phyloP scores from a whole-genome alignment of 2,329 filamentous ascomycete species.

The Verticillium zaregamsianum region DNA sequence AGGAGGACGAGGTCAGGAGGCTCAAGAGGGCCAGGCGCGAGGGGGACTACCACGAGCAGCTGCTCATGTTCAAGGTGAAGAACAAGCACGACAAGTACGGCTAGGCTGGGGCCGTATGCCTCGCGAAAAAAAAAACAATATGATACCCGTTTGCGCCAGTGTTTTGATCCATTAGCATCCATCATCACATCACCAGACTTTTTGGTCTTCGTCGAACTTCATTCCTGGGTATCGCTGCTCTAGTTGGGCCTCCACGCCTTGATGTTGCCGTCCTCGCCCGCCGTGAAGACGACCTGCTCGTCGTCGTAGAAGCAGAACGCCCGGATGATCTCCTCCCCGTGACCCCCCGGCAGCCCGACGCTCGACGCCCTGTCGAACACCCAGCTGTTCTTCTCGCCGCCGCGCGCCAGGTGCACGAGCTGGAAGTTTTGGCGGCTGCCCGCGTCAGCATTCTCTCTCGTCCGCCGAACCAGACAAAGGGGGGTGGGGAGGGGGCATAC shows the following conservation, averaged over 20 bases:
- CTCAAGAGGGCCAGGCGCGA: conserved; percentile 80
- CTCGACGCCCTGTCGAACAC: conserved; percentile 48
- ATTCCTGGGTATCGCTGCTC: background rate
- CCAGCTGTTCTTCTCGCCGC: conserved; percentile 41
- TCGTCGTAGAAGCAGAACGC: conserved; percentile 62
- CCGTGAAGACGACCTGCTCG: conserved; percentile 53
- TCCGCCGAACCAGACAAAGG: background rate
- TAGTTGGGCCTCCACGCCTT: conserved; percentile 46
- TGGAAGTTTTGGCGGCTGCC: conserved; percentile 52
- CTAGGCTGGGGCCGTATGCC: background rate
- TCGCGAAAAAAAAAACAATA: background rate
- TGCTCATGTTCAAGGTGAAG: conserved; percentile 86
- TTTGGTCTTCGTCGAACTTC: background rate
- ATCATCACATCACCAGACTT: background rate
- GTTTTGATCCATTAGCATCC: background rate
- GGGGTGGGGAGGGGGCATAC: conserved; percentile 38
- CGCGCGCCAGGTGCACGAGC: conserved; percentile 54
- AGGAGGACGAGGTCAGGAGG: conserved; percentile 81
- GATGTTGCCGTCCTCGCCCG: conserved; percentile 54
- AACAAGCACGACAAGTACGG: conserved; percentile 86
- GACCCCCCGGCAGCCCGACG: conserved; percentile 58
- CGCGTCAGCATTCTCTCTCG: background rate
- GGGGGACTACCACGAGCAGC: conserved; percentile 82
- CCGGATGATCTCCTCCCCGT: conserved; percentile 60
- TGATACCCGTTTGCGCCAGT: background rate